Evolutionary conservation across 2,329 filamentous ascomycete species (phyloP), one percentile per base, ranked within the genome.

Genomic region (Pestalotiopsis sp.): DNA sequence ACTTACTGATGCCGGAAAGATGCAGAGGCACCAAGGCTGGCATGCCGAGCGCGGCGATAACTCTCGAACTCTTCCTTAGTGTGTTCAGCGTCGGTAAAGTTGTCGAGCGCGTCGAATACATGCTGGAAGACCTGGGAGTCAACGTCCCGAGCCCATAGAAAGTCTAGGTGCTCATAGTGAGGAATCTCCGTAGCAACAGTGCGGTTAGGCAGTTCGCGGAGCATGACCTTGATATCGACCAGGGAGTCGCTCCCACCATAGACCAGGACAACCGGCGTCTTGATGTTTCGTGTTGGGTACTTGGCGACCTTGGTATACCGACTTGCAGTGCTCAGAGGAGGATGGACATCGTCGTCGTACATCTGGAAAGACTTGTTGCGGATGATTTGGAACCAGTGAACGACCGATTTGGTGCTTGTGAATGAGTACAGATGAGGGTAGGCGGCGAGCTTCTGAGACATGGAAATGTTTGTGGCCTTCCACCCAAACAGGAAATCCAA

Each of bases 371-470:
- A 94, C 75, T 94, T 93, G 76, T 95, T 98, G 72, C 96, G 92
- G 75, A 99, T 99, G 78, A 99, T 98, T 78, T 99, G 96, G 79
- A 99, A 99, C 96, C 96, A 99, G 78, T 99, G 96, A 0, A 99
- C 96, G 9, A 99, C 94, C 23, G 92, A 95, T 82, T 99, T 99
- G 68, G 94, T 97, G 78, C 93, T 97, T 0, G 95, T 98, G 79
- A 95, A 98, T 0, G 95, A 98, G 83, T 97, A 99, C 0, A 99
- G 84, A 82, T 99, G 96, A 11, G 95, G 92, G 78, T 99, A 99
- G 1, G 94, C 94, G 2, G 96, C 96, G 20, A 99, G 88, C 78
- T 99, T 99, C 80, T 99, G 96, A 68, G 92, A 91, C 0, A 89
- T 83, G 9, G 90, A 90, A 70, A 99, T 98, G 78, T 98, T 99